These are phyloP conservation scores for Fraxinus anomala DNA, from an alignment of 257 asterid species.

Conservation along the genomic window DNA sequence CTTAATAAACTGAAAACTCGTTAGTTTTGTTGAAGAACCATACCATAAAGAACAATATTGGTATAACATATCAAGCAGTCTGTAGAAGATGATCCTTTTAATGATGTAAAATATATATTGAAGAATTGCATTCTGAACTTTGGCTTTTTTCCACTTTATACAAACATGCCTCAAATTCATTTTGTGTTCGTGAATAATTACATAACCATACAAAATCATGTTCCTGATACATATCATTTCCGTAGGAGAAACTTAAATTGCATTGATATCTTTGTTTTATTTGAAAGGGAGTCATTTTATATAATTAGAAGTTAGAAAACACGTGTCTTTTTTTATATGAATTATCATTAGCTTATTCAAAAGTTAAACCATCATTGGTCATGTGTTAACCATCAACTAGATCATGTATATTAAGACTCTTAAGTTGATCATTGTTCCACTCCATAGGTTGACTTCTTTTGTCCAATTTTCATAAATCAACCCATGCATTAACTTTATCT, in stretches of 20 bases:
- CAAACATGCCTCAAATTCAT: not conserved
- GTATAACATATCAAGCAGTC: not conserved
- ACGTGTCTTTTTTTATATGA: not conserved
- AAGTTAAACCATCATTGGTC: constrained; percentile 1
- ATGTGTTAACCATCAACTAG: not conserved
- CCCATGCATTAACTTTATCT: not conserved
- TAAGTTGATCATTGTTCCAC: not conserved
- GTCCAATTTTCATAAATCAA: constrained; percentile 2
- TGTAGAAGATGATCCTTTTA: constrained; percentile 6
- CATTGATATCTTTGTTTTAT: constrained; percentile 6
- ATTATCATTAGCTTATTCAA: not conserved
- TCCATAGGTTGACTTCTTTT: not conserved
- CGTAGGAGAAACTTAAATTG: constrained; percentile 6
- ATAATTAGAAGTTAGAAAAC: not conserved
- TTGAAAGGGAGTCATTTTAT: constrained; percentile 5
- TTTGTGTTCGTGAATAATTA: not conserved
- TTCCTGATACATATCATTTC: constrained; percentile 4
- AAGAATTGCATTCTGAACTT: not conserved
- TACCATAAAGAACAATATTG: not conserved
- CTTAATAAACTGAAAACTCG: not conserved
- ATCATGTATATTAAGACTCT: constrained; percentile 8
- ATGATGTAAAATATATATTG: not conserved
- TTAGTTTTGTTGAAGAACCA: not conserved
- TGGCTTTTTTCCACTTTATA: not conserved
- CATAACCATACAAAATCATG: not conserved